These are phyloP conservation scores for Beauveria medogensis DNA, from an alignment of 2,329 filamentous ascomycete genomes.

Conservation along the genomic window DNA sequence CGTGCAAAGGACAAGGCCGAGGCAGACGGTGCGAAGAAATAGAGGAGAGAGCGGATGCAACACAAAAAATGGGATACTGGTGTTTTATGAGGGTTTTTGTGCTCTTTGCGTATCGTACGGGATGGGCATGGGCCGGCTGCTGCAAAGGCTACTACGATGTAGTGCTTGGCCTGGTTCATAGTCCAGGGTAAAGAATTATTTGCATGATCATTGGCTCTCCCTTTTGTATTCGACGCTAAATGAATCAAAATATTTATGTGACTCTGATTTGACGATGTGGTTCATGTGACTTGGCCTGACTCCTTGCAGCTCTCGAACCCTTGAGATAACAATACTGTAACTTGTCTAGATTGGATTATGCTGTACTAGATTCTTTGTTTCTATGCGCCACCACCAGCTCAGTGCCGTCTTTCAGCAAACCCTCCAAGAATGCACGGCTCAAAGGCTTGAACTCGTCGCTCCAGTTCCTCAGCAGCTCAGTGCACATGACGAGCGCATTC, in stretches of 20 bases:
- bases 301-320: not conserved
- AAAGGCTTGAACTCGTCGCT: constrained; percentile 31
- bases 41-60: constrained; percentile 30
- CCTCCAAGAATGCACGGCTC: constrained; percentile 35
- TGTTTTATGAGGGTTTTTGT: constrained; percentile 14
- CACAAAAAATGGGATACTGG: constrained; percentile 12
- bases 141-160: constrained; percentile 25
- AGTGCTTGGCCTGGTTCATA: constrained; percentile 27
- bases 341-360: not conserved
- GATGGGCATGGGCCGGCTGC: constrained; percentile 28
- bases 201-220: constrained; percentile 32
- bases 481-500: constrained; percentile 52
- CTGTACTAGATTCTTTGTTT: constrained; percentile 8
- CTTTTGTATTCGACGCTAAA: constrained; percentile 25
- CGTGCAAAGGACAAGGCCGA: constrained; percentile 80
- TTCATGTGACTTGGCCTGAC: not conserved
- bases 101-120: constrained; percentile 18
- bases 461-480: constrained; percentile 42
- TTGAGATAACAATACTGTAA: no score
- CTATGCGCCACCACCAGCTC: constrained; percentile 30
- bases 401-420: constrained; percentile 42
- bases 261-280: not conserved
- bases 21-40: constrained; percentile 81
- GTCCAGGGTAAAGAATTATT: constrained; percentile 34
- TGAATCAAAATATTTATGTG: constrained; percentile 15